Evolutionary conservation across 2,329 filamentous ascomycete genomes (phyloP).

Genomic region (Ascochyta fabae): DNA sequence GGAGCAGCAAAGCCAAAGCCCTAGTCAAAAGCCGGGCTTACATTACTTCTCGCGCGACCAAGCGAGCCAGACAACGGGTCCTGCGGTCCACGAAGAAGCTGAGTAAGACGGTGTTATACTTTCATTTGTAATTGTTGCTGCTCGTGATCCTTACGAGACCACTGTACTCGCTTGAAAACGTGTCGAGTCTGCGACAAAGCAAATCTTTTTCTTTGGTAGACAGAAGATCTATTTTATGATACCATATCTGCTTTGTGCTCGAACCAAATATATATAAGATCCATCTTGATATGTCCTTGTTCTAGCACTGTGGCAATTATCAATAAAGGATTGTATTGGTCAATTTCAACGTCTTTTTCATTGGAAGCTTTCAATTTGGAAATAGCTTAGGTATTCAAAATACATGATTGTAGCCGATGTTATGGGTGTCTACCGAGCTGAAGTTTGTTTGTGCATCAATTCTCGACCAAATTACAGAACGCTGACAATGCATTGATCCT

Average conservation of each 20-base stretch:
- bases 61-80: not conserved
- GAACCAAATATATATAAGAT: not conserved
- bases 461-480: too few relatives aligned
- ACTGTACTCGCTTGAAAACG: not conserved
- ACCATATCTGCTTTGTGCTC: not conserved
- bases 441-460: too few relatives aligned
- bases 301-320: not conserved
- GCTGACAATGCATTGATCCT: too few relatives aligned
- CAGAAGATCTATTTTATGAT: too few relatives aligned
- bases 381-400: too few relatives aligned
- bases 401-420: too few relatives aligned
- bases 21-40: not conserved
- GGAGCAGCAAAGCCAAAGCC: not conserved
- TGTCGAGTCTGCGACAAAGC: not conserved
- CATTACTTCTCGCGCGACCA: not conserved
- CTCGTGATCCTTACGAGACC: not conserved
- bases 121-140: not conserved
- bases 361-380: too few relatives aligned
- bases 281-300: not conserved
- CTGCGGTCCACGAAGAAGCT: not conserved
- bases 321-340: not conserved
- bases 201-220: too few relatives aligned
- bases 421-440: too few relatives aligned
- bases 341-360: not conserved
- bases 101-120: not conserved